phyloP scores from a whole-genome alignment of 2,329 filamentous ascomycete species.

The Dactylellina sp. region DNA sequence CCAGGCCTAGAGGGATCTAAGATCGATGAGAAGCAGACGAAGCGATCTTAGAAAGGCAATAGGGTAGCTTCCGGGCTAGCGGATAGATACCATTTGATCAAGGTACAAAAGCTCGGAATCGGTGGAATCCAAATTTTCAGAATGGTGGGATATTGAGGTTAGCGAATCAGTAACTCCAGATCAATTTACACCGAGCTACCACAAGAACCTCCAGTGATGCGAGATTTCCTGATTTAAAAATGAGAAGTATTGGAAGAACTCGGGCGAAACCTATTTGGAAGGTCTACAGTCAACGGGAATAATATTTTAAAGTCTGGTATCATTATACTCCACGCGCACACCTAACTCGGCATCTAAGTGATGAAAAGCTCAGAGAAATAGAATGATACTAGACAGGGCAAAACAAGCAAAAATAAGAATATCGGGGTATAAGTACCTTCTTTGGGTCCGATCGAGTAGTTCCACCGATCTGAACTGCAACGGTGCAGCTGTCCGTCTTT shows the following conservation, averaged over 20 bases:
- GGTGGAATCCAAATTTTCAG: constrained; percentile 6
- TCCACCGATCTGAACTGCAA: constrained; percentile 38
- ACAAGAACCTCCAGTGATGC: too few relatives aligned
- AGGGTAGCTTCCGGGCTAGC: background rate
- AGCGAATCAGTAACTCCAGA: too few relatives aligned
- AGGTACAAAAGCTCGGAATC: constrained; percentile 9
- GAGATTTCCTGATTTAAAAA: too few relatives aligned
- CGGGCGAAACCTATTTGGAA: too few relatives aligned
- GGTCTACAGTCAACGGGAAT: too few relatives aligned
- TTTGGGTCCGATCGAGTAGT: constrained; percentile 44
- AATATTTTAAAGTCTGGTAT: too few relatives aligned
- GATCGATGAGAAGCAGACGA: background rate
- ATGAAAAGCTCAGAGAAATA: too few relatives aligned
- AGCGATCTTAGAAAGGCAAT: background rate
- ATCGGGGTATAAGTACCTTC: constrained; percentile 33
- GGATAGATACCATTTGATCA: constrained; percentile 18
- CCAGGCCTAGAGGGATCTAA: constrained; percentile 11
- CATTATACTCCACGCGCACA: too few relatives aligned
- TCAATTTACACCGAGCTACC: background rate
- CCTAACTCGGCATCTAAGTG: too few relatives aligned
- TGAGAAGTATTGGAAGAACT: too few relatives aligned
- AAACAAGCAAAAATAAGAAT: constrained; percentile 1
- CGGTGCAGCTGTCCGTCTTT: constrained; percentile 36
- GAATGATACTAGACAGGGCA: too few relatives aligned
- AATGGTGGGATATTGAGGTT: too few relatives aligned